Evolutionary conservation across 2,329 filamentous ascomycete genomes (phyloP), one percentile per base, ranked within the genome.

Genomic region (Fusarium solani-melongenae): DNA sequence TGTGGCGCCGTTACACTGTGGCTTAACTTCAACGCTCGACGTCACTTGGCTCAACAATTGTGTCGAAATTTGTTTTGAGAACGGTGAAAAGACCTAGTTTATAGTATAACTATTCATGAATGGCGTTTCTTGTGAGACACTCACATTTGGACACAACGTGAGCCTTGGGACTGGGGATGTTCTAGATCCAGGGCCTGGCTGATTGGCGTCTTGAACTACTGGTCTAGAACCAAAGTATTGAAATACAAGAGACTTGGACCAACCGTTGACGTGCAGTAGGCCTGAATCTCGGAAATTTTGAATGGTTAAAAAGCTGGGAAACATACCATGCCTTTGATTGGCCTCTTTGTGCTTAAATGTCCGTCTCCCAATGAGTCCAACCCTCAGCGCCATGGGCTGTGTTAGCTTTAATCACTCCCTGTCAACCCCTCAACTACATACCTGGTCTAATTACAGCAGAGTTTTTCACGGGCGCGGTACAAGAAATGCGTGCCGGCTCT

Each of bases 11-110:
- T 51, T 17, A 20, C 2, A 4, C 8, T 64, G 76, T 76, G 75
- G 75, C 76, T 68, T 71, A 36, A 92, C 11, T 31, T n/a, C 11
- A 51, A 31, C 17, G 10, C 46, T 9, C 27, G 27, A 51, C 46
- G 15, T 51, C 27, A 51, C 46, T 51, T 51, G 27, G 10, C 44
- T 29, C 10, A 17, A 51, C 24, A 31, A 14, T n/a, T 51, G 6
- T 31, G 10, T 51, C 10, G 46, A n/a, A 31, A 31, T 6, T 31
- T 51, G 15, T 20, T 6, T 31, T 4, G 8, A n/a, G 10, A 31
- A 29, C 29, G 17, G 17, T n/a, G 8, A 51, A 31, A 31, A 51
- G 8, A 2, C 6, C 10, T 6, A 20, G 46, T 20, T 20, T 2
- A 3, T 14, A 29, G 20, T 51, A 8, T 3, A 14, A n/a, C 10